Base-by-base conservation (phyloP, 441 rosid species). In the Bocquillonia castaneifolia region DNA sequence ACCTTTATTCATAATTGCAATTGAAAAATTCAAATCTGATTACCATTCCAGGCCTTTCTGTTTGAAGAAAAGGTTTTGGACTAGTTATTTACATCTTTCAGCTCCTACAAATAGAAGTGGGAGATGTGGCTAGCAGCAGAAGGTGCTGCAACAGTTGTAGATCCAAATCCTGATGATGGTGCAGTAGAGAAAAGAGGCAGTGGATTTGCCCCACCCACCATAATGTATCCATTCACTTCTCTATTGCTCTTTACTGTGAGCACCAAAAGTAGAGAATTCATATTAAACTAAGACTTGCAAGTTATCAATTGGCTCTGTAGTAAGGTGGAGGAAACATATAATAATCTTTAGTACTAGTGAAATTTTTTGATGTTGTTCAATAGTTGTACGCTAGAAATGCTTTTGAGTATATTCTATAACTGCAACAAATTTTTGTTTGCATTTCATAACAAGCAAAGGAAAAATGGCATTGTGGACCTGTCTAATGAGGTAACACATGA, bases 91-190 rank as follows among this genome's bases (percentile, higher is more conserved):
- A 39, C 61, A 25, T 34, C 60, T 51, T 72, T 74, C 71, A 66
- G 61, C 76, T 61, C 59, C 69, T 72, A 66, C 74, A n/a, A 70
- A 58, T 54, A 78, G 72, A 77, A 80, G 42, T 59, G 76, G 25
- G 79, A 39, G 72, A 74, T 25, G 75, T 58, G 84, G 71, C 64
- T 67, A 32, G 76, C 59, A 67, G 84, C 77, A 66, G 83, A 67
- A 63, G 85, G 79, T 31, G 75, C 68, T 15, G 75, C 62, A 58
- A 57, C 54, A 55, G 75, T 69, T n/a, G 89, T 78, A 75, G 79
- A 76, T 56, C 79, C 62, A 89, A 86, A 86, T 88, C 90, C 89
- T 84, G 90, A 85, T 85, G 93, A 88, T 88, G 90, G 90, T 88
- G 93, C 93, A 80, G 80, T 48, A 74, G 87, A 77, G 79, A 79